Evolutionary conservation across 2,329 filamentous ascomycete species (phyloP).

Genomic region (Sporothrix brasiliensis): DNA sequence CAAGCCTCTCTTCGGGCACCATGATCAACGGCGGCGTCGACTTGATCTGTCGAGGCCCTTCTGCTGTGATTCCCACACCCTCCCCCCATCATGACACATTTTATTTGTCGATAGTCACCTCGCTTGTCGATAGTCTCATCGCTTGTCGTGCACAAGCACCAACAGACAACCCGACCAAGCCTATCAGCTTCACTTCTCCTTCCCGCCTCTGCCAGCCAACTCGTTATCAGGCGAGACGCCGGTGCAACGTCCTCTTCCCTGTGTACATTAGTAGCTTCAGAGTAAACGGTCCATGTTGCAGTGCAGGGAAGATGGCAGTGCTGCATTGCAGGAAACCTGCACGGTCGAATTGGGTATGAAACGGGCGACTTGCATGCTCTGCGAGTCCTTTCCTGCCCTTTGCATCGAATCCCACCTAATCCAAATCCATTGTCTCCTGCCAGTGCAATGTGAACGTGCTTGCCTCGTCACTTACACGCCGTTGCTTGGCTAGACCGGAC

Average conservation of each 20-base stretch:
- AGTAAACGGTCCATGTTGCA: slow-evolving; percentile 5
- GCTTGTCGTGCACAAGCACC: background rate
- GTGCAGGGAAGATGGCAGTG: slow-evolving; percentile 14
- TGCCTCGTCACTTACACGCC: background rate
- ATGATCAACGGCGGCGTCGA: too few relatives aligned
- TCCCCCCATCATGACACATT: too few relatives aligned
- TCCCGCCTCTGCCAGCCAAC: background rate
- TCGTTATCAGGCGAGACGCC: slow-evolving; percentile 11
- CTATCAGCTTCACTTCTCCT: background rate
- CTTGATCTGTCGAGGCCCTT: background rate
- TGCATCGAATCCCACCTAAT: background rate
- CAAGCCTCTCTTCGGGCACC: background rate
- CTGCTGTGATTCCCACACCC: background rate
- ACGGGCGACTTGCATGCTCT: background rate
- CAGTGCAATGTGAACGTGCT: background rate
- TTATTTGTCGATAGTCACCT: background rate
- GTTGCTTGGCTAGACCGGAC: background rate
- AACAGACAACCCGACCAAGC: background rate
- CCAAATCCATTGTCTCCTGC: background rate
- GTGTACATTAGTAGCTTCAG: slow-evolving; percentile 3
- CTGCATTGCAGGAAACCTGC: slow-evolving; percentile 12
- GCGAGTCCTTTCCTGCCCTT: background rate
- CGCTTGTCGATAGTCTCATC: background rate
- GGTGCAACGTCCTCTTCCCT: background rate
- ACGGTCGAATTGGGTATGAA: background rate